Evolutionary conservation across 345 rosid genomes (phyloP).

Genomic region (Viola odorata): DNA sequence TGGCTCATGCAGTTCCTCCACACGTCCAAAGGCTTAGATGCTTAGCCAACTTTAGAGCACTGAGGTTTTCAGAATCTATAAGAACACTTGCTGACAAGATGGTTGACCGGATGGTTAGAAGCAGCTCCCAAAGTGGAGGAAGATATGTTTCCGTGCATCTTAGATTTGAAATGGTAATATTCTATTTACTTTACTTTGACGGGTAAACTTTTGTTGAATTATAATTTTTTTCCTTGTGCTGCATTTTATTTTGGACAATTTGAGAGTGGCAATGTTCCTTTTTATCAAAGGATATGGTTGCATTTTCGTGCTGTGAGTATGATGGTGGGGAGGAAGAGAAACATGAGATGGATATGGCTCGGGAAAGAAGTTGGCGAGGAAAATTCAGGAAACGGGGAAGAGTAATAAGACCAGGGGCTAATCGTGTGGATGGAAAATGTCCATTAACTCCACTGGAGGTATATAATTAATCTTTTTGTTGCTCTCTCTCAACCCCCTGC

Average conservation of each 20-base stretch:
- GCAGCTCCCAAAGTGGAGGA: conserved; percentile 59
- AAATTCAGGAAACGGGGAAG: conserved; percentile 88
- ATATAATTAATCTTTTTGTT: neutral
- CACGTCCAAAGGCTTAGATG: conserved; percentile 77
- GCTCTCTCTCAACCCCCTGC: neutral
- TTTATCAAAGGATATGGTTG: conserved; percentile 79
- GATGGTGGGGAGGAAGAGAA: conserved; percentile 90
- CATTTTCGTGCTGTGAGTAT: conserved; percentile 96
- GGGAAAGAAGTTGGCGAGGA: conserved; percentile 96
- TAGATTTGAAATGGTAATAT: conserved; percentile 75
- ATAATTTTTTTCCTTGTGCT: neutral
- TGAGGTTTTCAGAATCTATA: conserved; percentile 80
- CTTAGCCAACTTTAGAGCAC: conserved; percentile 76
- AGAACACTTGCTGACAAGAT: conserved; percentile 80
- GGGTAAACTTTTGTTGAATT: neutral
- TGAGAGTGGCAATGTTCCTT: conserved; percentile 14
- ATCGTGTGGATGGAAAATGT: conserved; percentile 90
- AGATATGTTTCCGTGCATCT: conserved; percentile 97
- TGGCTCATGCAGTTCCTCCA: conserved; percentile 83
- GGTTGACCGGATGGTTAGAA: conserved; percentile 79
- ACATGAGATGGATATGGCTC: conserved; percentile 82
- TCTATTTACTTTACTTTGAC: conserved; percentile 8
- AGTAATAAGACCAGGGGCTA: conserved; percentile 82
- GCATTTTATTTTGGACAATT: neutral
- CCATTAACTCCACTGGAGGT: conserved; percentile 96